Base-by-base conservation (phyloP, 345 rosid species). In the Gynandropsis gynandra region DNA sequence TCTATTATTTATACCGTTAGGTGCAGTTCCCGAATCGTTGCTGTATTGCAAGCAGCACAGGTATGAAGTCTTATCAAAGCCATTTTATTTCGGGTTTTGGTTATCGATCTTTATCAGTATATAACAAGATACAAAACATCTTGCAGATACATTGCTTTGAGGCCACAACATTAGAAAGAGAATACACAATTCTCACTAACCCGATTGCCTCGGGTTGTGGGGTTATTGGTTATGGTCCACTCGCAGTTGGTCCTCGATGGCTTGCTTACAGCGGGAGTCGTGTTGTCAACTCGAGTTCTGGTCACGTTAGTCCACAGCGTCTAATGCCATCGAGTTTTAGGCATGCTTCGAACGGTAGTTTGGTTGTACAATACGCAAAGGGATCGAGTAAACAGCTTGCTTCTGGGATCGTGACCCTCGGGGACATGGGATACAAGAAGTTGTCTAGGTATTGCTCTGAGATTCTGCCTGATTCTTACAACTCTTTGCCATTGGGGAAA, bases 181-280 rank as follows among this genome's bases (percentile, higher is more conserved):
- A 72, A 35, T 81, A 82, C 64, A 81, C 61, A 37, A 81, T 87
- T 59, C 69, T 72, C 52, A 84, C 93, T 62, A 82, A 92, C 62
- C 75, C 84, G 42, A 72, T 92, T 20, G 50, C 56, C 16, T 34
- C 48, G 39, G 71, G 79, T 35, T 54, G 48, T 47, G 92, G 80
- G 53, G 83, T 85, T 57, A 60, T 74, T 63, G 98, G 96, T 54
- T 82, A 75, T 56, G 96, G 98, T 18, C 96, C 98, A 52, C 82
- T 92, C 57, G 98, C 95, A 0, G 93, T 92, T 66, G 96, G 95
- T 58, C 80, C 89, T 35, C 73, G 98, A 60, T 92, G 96, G 98
- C 68, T 92, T 71, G 96, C 98, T 44, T 92, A 87, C 41, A 84
- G 93, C 45, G 96, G 89, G 59, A 80, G 67, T 68, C 82, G 86